Evolutionary conservation across 129 eudicot genomes (phyloP).

Genomic region (Logfia minima): DNA sequence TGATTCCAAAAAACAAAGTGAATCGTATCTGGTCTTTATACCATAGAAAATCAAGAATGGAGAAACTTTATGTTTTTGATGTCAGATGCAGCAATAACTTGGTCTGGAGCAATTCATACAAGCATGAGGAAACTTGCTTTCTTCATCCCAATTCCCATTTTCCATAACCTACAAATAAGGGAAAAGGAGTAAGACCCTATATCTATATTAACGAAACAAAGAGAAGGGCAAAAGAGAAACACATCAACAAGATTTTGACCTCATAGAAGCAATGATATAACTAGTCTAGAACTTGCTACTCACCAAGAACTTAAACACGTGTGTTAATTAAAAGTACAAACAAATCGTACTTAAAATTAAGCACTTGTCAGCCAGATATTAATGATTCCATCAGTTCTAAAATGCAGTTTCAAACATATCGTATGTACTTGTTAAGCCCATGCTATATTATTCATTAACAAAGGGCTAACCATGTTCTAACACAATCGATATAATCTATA

Average conservation of each 20-base stretch:
- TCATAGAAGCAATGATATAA: neutral
- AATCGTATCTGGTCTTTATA: neutral
- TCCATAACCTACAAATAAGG: neutral
- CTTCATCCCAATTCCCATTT: neutral
- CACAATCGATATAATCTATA: neutral
- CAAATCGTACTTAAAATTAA: no score
- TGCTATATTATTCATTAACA: neutral
- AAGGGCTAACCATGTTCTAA: neutral
- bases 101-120: neutral
- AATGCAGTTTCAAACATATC: neutral
- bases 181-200: neutral
- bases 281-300: neutral
- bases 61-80: neutral
- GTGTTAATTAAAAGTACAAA: no score
- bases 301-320: no score
- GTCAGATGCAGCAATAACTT: neutral
- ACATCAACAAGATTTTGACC: neutral
- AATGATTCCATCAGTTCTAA: no score
- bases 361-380: no score
- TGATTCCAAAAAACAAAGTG: neutral
- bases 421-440: neutral
- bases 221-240: neutral
- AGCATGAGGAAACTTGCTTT: neutral
- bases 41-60: slow-evolving; percentile 12
- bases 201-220: neutral